These are phyloP conservation scores for Dryadomyces quercivorus DNA, from an alignment of 2,329 filamentous ascomycete genomes.

Conservation along the genomic window DNA sequence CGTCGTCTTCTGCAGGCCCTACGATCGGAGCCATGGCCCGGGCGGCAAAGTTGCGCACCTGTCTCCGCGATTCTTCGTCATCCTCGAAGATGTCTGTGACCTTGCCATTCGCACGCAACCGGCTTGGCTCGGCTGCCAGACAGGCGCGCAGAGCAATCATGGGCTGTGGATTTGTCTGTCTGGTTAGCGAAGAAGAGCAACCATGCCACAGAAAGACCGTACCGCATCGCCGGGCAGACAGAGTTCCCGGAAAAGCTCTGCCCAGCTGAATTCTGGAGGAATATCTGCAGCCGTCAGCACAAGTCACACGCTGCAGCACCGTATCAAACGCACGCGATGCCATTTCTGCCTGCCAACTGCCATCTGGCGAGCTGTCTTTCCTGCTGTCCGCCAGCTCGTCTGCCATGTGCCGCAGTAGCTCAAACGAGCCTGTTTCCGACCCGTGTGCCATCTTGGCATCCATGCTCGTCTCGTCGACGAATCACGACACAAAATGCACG, in stretches of 20 bases:
- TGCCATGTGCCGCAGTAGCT: neutral
- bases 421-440: neutral
- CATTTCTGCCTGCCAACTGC: too few species aligned
- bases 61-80: neutral
- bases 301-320: neutral
- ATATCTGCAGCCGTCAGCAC: neutral
- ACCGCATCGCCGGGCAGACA: too few species aligned
- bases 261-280: constrained; percentile 6
- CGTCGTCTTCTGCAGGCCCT: neutral
- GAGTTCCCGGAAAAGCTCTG: constrained; percentile 1
- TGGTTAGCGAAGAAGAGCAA: too few species aligned
- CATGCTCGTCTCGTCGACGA: too few species aligned
- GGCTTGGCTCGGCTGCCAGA: constrained; percentile 2
- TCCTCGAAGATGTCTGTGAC: neutral
- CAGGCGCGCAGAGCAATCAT: constrained; percentile 5
- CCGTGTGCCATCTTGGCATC: neutral
- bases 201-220: too few species aligned
- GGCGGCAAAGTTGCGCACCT: constrained; percentile 7
- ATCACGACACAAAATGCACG: too few species aligned
- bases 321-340: too few species aligned
- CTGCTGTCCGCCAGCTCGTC: neutral
- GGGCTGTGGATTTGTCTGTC: constrained; percentile 1
- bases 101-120: neutral
- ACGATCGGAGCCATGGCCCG: constrained; percentile 8
- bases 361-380: too few species aligned